Evolutionary conservation across 73 alveolate species (phyloP).

Genomic region (Chromera velia): DNA sequence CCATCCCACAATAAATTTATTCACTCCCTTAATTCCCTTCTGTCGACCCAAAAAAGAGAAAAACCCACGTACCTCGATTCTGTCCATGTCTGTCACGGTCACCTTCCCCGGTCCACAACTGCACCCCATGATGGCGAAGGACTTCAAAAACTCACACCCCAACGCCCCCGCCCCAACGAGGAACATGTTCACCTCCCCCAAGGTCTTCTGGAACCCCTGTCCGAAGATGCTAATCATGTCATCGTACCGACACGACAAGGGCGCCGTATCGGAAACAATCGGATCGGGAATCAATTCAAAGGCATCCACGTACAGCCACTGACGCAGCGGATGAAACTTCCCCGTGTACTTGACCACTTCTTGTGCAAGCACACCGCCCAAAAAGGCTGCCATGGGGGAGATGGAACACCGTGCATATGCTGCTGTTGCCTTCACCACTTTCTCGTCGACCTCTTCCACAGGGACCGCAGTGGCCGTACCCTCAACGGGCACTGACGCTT

Average conservation of each 20-base stretch:
- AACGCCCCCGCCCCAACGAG: slow-evolving; percentile 91
- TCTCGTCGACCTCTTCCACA: slow-evolving; percentile 67
- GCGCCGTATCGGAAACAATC: slow-evolving; percentile 56
- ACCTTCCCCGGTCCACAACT: slow-evolving; percentile 53
- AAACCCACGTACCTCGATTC: slow-evolving; percentile 86
- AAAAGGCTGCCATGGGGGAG: slow-evolving; percentile 90
- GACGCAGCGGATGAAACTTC: slow-evolving; percentile 89
- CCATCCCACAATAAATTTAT: not conserved
- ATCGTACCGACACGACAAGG: slow-evolving; percentile 69
- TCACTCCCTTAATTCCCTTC: slow-evolving; percentile 25
- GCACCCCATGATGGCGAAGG: slow-evolving; percentile 63
- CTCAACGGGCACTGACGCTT: no score
- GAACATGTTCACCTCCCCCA: slow-evolving; percentile 60
- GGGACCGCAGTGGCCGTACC: not conserved
- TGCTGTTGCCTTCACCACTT: slow-evolving; percentile 66
- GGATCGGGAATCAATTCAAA: slow-evolving; percentile 23
- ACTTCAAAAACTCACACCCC: slow-evolving; percentile 94
- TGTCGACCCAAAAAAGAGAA: slow-evolving; percentile 77
- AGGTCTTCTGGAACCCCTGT: slow-evolving; percentile 65
- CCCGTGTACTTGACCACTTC: slow-evolving; percentile 97
- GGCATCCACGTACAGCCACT: slow-evolving; percentile 86
- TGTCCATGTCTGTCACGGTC: slow-evolving; percentile 94
- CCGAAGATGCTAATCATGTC: slow-evolving; percentile 91
- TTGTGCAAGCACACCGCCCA: slow-evolving; percentile 97
- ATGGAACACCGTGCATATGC: slow-evolving; percentile 69